Conservation (phyloP, 441 rosid species). For the Flueggea neowawraea region DNA sequence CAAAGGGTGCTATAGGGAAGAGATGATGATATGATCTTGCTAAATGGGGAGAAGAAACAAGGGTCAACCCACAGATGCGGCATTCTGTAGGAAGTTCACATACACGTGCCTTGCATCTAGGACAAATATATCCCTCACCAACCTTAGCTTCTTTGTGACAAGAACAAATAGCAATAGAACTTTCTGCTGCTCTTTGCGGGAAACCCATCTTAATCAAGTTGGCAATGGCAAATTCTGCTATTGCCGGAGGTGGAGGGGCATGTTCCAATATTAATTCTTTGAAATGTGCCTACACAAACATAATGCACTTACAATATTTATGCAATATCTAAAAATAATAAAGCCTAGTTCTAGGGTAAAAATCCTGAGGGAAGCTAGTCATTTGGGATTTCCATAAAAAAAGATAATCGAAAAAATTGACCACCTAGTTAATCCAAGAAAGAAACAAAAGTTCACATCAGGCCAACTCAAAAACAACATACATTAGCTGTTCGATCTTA, state of each 20-base stretch:
- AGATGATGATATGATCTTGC: constrained; percentile 97
- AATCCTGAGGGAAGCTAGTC: too few relatives aligned
- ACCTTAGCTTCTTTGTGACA: constrained; percentile 91
- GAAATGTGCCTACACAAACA: constrained; percentile 50
- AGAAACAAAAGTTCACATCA: too few relatives aligned
- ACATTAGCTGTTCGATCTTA: constrained; percentile 25
- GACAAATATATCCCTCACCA: constrained; percentile 88
- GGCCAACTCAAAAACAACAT: too few relatives aligned
- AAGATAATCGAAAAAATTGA: neutral
- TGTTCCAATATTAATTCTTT: constrained; percentile 86
- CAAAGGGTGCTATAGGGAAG: constrained; percentile 83
- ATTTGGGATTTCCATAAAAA: neutral
- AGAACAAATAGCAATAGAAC: constrained; percentile 77
- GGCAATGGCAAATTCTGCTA: constrained; percentile 88
- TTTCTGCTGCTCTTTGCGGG: constrained; percentile 87
- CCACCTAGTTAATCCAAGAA: neutral
- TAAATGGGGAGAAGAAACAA: constrained; percentile 93
- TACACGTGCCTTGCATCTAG: constrained; percentile 89
- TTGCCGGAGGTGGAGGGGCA: constrained; percentile 97
- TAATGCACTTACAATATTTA: neutral
- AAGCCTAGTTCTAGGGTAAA: too few relatives aligned
- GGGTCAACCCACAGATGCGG: constrained; percentile 80
- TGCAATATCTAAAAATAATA: too few relatives aligned
- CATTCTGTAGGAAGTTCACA: constrained; percentile 94
- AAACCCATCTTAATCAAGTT: constrained; percentile 94